Conservation (phyloP, 2,329 filamentous ascomycete genomes). For the Cryphonectria radicalis region DNA sequence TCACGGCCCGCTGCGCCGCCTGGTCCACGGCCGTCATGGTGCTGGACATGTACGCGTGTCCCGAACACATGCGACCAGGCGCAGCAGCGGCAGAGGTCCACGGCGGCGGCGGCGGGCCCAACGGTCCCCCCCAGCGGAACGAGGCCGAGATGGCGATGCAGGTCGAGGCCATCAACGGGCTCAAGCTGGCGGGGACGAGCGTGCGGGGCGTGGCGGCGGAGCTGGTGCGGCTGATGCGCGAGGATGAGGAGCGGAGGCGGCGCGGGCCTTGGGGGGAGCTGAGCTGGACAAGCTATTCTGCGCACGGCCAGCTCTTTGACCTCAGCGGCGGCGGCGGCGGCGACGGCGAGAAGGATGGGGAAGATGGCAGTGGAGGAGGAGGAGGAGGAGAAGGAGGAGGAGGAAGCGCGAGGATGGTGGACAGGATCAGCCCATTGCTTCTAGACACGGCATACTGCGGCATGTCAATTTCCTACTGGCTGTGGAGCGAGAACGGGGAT, state of each 20-base stretch:
- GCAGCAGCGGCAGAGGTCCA: slow-evolving; percentile 31
- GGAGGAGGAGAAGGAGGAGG: not conserved
- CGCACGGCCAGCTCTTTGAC: not conserved
- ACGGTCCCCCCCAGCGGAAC: slow-evolving; percentile 37
- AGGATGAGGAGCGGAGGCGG: slow-evolving; percentile 29
- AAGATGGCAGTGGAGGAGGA: not conserved
- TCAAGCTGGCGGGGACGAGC: slow-evolving; percentile 37
- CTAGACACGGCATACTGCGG: slow-evolving; percentile 45
- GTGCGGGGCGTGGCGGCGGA: slow-evolving; percentile 38
- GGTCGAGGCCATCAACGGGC: slow-evolving; percentile 39
- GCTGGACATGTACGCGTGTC: slow-evolving; percentile 45
- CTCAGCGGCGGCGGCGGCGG: not conserved
- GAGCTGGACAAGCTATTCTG: slow-evolving; percentile 13
- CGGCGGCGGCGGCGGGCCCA: slow-evolving; percentile 34
- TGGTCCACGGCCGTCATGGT: slow-evolving; percentile 35
- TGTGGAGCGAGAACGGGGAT: slow-evolving; percentile 43
- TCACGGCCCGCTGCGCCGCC: slow-evolving; percentile 31
- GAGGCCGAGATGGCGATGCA: slow-evolving; percentile 39
- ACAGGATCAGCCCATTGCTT: slow-evolving; percentile 40
- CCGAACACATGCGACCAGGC: slow-evolving; percentile 33
- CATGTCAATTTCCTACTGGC: slow-evolving; percentile 43
- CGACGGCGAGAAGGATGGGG: too few relatives aligned
- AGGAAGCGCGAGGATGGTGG: slow-evolving; percentile 31
- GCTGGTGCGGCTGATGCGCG: slow-evolving; percentile 14
- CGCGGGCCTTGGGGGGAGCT: slow-evolving; percentile 5